Evolutionary conservation across 257 asterid genomes (phyloP).

Genomic region (Scutellaria galericulata): DNA sequence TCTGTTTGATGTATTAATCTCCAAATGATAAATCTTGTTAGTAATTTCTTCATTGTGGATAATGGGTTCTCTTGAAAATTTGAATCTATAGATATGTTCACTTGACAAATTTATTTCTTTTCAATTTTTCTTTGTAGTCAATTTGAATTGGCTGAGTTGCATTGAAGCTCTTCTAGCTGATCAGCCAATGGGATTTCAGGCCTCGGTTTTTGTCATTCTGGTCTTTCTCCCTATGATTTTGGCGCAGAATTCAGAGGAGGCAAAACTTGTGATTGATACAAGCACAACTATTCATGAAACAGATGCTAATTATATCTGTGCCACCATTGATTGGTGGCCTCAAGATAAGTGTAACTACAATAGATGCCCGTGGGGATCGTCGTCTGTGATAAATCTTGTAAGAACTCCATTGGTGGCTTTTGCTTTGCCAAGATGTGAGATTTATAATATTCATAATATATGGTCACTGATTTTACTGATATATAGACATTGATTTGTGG

Average conservation of each 20-base stretch:
- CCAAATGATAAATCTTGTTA: neutral
- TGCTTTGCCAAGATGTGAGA: slow-evolving; percentile 9
- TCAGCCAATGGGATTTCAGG: slow-evolving; percentile 55
- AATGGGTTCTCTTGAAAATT: slow-evolving; percentile 16
- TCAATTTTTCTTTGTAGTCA: slow-evolving; percentile 21
- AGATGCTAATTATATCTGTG: slow-evolving; percentile 81
- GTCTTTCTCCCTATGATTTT: slow-evolving; percentile 52
- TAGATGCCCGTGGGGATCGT: slow-evolving; percentile 86
- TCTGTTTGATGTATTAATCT: slow-evolving; percentile 8
- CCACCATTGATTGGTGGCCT: slow-evolving; percentile 99
- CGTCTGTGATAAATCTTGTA: slow-evolving; percentile 78
- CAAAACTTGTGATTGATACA: slow-evolving; percentile 55
- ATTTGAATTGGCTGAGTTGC: slow-evolving; percentile 39
- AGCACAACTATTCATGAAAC: slow-evolving; percentile 57
- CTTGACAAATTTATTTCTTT: slow-evolving; percentile 14
- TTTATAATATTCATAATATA: neutral
- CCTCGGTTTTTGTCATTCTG: slow-evolving; percentile 46
- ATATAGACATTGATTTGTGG: neutral
- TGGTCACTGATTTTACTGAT: neutral
- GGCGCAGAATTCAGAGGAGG: slow-evolving; percentile 56
- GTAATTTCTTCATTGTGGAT: neutral
- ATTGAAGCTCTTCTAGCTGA: slow-evolving; percentile 36
- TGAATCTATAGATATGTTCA: neutral
- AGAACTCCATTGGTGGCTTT: slow-evolving; percentile 22
- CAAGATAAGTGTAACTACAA: slow-evolving; percentile 81